Evolutionary conservation across 805 yeast genomes (phyloP), one percentile per base, ranked within the genome.

Genomic region (Monosporozyma siamensis): DNA sequence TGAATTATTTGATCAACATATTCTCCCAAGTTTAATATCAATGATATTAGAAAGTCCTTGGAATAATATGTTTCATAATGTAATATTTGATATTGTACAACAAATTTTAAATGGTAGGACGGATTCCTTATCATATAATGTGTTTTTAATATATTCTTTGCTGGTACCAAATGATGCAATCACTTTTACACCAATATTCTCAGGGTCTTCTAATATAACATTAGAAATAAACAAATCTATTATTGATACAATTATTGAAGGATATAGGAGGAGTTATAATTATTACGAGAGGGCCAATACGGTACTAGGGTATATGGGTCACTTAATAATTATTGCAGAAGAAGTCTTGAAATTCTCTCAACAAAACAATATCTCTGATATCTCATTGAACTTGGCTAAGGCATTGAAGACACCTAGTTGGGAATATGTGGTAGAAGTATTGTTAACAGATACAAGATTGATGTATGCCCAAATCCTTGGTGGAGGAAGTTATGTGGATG

Each of bases 51-150:
- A 73, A 47, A 87, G 80, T 62, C 96, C 97, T 6, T 92, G 97
- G 97, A 92, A 92, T 61, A 92, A 92, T 58, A 92, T 92, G 57
- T 74, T 92, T 69, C 98, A 92, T 63, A 92, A 90, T 56, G 98
- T 92, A 44, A 95, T 92, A 7, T 92, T 90, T 69, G 99, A 92
- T 64, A 77, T 92, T 48, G 82, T 92, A 25, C 99, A 92, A 63
- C 99, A 92, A 61, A 78, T 92, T 15, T 75, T 92, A 60, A 88
- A 87, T 61, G 97, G 96, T 1, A 75, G 81, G 34, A 74, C 81
- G 71, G 90, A 85, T 49, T 75, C 82, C 46, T 32, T 32, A 18
- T 90, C 95, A 11, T 89, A 82, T 54, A 90, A 89, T 65, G 80
- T 82, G 48, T 88, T 72, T 66, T 70, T 79, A 46, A 82, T 79